Percentiles rank a stretch among this genome's conserved stretches.
phyloP scores from a whole-genome alignment of 208 protist species.

The Vickermania ingenoplastis region DNA sequence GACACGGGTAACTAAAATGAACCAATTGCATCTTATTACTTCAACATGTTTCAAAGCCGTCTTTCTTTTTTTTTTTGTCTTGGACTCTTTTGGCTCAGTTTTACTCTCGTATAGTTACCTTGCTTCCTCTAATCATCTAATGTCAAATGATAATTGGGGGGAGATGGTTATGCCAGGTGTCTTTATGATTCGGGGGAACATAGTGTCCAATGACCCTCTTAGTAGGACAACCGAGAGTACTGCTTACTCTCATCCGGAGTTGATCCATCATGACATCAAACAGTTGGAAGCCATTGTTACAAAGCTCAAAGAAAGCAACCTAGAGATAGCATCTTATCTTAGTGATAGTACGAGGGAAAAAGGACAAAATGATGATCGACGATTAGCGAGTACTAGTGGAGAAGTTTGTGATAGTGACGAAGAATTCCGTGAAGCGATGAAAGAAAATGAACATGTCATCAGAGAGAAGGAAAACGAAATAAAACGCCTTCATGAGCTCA shows the following conservation, averaged over 20 bases:
- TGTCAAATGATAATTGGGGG: constrained; percentile 37
- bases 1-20: not conserved
- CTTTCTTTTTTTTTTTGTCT: not conserved
- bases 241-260: constrained; percentile 26
- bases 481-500: constrained; percentile 10
- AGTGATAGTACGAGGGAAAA: constrained; percentile 1
- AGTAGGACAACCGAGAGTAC: constrained; percentile 11
- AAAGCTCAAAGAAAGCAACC: constrained; percentile 52
- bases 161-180: constrained; percentile 70
- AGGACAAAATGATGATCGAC: constrained; percentile 1
- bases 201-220: not conserved
- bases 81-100: not conserved
- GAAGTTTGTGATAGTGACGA: constrained; percentile 13
- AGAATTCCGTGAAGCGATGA: constrained; percentile 24
- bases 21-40: not conserved
- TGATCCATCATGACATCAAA: constrained; percentile 51
- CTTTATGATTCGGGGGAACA: constrained; percentile 60
- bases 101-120: not conserved
- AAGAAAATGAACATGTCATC: constrained; percentile 33
- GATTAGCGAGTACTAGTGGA: not conserved
- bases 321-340: constrained; percentile 39
- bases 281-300: constrained; percentile 35
- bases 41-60: not conserved
- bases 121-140: constrained; percentile 1
- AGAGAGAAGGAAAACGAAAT: constrained; percentile 17